Base-by-base conservation (phyloP, 2,329 filamentous ascomycete genomes). In the Curvularia hawaiiensis region DNA sequence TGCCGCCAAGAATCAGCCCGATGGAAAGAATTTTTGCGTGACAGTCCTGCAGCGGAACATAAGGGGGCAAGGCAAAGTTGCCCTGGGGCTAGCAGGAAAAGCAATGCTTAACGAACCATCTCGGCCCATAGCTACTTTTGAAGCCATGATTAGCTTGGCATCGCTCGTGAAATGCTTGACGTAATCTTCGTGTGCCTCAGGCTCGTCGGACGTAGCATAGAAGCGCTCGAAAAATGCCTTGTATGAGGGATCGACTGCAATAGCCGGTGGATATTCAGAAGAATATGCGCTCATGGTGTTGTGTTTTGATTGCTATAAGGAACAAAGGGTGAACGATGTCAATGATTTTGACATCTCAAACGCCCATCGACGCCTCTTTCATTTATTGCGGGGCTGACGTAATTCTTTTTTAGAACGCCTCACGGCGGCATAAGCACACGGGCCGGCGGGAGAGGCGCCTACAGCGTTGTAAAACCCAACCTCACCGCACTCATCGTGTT, bases 141-240 rank as follows among this genome's bases (percentile, higher is more conserved):
- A 77, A 3, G 77, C 83, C 82, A 85, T 85, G 35, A 84, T 76
- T 49, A 85, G 62, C 8, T 74, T 80, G 2, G 80, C 83, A 73
- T 83, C 77, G 14, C 73, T 54, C 0, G 82, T 81, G 61, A 84
- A 84, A 22, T 70, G 74, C 8, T 78, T 69, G 2, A 78, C 77
- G 61, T 85, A 85, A 58, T 76, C 66, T 10, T 81, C 78, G 62
- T 85, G 81, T 14, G 77, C 79, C 48, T 75, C 75, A 2, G 81
- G 80, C 5, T 77, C 77, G 62, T 82, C 80, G 31, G 79, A 81
- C 20, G 75, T 74, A 18, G 71, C 67, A 61, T 82, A 82, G 68
- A 82, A 82, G 41, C 73, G 65, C 62, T 80, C 76, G 60, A 81
- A 81, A 72, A 80, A 82, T 28, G 67, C 59, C 54, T 73, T 75